Evolutionary conservation across 1,284 basidiomycete genomes (phyloP), one percentile per base, ranked within the genome.

Genomic region (Pisolithus thermaeus): DNA sequence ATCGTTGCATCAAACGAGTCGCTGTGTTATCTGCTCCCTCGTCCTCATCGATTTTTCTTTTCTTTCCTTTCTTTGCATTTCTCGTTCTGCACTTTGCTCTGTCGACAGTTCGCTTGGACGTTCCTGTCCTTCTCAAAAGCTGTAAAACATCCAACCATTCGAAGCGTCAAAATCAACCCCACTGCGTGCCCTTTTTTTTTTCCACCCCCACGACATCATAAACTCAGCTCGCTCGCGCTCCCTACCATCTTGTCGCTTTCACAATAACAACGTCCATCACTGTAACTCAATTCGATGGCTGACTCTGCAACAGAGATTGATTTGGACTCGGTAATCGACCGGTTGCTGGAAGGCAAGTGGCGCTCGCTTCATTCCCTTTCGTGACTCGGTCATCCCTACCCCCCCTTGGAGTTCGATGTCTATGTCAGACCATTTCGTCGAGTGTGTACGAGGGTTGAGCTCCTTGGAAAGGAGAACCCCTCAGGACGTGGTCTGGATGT

Each of bases 281-380:
- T 32, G 32, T 39, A 35, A 25, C 22, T 35, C 14, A 38, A 39
- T 54, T 47, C 49, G 49, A 83, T 83, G 81, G 78, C 82, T 63
- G 83, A 85, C 63, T 72, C 80, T 56, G 72, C 77, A 59, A 85
- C 85, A 66, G 93, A 96, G 71, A 94, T 97, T 73, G 94, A 97
- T 81, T 83, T 97, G 59, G 94, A 97, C 78, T 95, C 92, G 72
- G 92, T 97, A 78, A 97, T 97, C 69, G 94, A 97, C 84, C 83
- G 93, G 58, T 79, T 97, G 59, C 78, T 97, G 59, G 94, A 97
- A 85, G 94, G 94, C 94, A 76, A 76, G 90, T 73, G 69, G 70
- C 70, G 69, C 59, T 58, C 62, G 58, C 57, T 27, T 12, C 23
- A 12, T 43, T 28, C 14, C 18, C 42, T 45, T 32, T 52, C 28